These are phyloP conservation scores for Lotus japonicus DNA, from an alignment of 306 rosid species.

Conservation along the genomic window DNA sequence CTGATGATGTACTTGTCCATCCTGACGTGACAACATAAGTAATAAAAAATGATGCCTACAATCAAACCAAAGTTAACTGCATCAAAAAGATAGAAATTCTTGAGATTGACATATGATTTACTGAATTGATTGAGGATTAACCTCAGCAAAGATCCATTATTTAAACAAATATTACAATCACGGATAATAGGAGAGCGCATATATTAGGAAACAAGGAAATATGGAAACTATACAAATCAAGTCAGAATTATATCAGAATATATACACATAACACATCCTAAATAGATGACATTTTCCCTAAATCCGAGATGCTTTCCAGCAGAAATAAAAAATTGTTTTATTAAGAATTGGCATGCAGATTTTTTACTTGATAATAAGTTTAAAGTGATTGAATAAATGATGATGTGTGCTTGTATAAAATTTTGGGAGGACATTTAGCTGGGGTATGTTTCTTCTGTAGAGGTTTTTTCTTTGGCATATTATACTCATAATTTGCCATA, in stretches of 20 bases:
- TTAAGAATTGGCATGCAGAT: background rate
- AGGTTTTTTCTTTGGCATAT: background rate
- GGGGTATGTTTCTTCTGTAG: background rate
- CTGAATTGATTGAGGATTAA: too few species aligned
- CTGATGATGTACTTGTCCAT: slow-evolving; percentile 84
- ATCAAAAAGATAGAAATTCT: slow-evolving; percentile 16
- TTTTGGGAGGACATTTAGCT: background rate
- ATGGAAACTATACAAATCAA: too few species aligned
- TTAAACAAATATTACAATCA: too few species aligned
- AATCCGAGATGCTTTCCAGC: too few species aligned
- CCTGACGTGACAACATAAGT: slow-evolving; percentile 93
- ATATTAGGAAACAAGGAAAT: too few species aligned
- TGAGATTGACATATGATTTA: too few species aligned
- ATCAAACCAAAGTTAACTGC: slow-evolving; percentile 25
- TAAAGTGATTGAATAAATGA: background rate
- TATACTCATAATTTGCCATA: background rate
- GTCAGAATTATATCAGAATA: too few species aligned
- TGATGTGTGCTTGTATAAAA: background rate
- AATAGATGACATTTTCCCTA: too few species aligned
- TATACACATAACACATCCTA: too few species aligned
- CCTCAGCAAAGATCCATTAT: too few species aligned
- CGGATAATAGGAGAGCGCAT: too few species aligned
- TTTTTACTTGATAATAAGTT: slow-evolving; percentile 13
- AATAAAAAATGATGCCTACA: slow-evolving; percentile 89
- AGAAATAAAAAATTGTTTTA: background rate